Conservation (phyloP, 1,139 yeast species). For the Blastobotrys persicus region DNA sequence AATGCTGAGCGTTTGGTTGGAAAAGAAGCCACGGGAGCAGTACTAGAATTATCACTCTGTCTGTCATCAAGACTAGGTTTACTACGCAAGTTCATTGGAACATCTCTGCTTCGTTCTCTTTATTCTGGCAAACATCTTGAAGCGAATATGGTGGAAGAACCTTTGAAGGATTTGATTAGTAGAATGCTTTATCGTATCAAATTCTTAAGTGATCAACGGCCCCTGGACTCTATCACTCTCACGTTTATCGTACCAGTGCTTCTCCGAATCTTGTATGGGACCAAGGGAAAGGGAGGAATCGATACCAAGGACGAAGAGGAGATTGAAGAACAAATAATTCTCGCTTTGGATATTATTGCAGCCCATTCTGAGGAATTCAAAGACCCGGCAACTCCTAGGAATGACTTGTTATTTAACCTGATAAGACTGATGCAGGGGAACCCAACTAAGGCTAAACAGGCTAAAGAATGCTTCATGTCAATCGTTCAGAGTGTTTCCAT, state of each 20-base stretch:
- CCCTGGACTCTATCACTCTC: conserved; percentile 66
- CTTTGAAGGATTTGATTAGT: conserved; percentile 53
- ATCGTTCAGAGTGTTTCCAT: conserved; percentile 73
- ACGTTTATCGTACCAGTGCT: conserved; percentile 74
- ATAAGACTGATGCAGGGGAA: conserved; percentile 60
- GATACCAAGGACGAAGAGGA: conserved; percentile 65
- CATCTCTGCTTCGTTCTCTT: conserved; percentile 59
- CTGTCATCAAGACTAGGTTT: conserved; percentile 50
- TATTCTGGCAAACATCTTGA: conserved; percentile 30
- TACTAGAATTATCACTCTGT: conserved; percentile 34
- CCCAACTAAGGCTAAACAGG: conserved; percentile 74
- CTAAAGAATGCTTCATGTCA: conserved; percentile 78
- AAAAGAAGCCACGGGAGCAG: conserved; percentile 33
- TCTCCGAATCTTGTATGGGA: conserved; percentile 37
- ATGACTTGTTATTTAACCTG: conserved; percentile 57
- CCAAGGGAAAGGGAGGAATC: conserved; percentile 51
- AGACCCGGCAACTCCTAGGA: conserved; percentile 67
- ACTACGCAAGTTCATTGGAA: conserved; percentile 56
- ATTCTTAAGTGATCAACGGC: conserved; percentile 67
- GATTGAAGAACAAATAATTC: conserved; percentile 78
- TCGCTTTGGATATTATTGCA: conserved; percentile 74
- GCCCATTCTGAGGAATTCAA: conserved; percentile 74
- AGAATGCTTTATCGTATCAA: conserved; percentile 74
- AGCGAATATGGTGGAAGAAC: conserved; percentile 48
- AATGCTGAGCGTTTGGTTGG: conserved; percentile 36